A percentile compares a stretch with the other conserved stretches of the same genome.
These are phyloP conservation scores for Barnettozyma hawaiiensis DNA, from an alignment of 1,139 yeast genomes.

Conservation along the genomic window DNA sequence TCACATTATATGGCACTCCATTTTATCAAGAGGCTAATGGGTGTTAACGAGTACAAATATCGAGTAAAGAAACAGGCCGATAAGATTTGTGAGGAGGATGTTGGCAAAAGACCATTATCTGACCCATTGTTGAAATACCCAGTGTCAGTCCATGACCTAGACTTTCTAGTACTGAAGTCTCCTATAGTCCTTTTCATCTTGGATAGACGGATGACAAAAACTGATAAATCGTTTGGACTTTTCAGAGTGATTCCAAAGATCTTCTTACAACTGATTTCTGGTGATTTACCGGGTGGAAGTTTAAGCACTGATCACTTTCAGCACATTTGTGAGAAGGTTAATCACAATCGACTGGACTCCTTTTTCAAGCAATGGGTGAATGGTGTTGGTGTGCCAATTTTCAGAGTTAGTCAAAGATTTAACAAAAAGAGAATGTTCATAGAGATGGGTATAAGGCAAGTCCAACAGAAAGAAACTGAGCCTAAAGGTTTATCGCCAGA, in stretches of 20 bases:
- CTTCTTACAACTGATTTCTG: constrained; percentile 92
- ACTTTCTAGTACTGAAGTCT: constrained; percentile 68
- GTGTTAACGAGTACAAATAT: constrained; percentile 75
- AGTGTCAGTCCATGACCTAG: constrained; percentile 52
- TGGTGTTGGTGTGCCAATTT: constrained; percentile 84
- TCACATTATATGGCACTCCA: constrained; percentile 78
- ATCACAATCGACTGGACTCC: constrained; percentile 72
- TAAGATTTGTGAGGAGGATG: constrained; percentile 62
- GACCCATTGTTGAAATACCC: constrained; percentile 64
- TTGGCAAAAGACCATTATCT: constrained; percentile 80
- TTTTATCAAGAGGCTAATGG: constrained; percentile 67
- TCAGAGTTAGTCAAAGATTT: constrained; percentile 84
- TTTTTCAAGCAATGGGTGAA: constrained; percentile 94
- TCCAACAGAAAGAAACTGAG: constrained; percentile 67
- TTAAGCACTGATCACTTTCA: constrained; percentile 82
- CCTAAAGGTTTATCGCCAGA: constrained; percentile 39
- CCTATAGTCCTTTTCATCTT: constrained; percentile 81
- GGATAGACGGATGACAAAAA: constrained; percentile 91
- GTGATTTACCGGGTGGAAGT: constrained; percentile 77
- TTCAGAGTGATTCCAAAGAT: constrained; percentile 88
- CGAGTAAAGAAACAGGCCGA: constrained; percentile 62
- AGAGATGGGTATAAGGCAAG: constrained; percentile 92
- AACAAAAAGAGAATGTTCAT: constrained; percentile 91
- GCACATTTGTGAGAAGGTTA: constrained; percentile 89
- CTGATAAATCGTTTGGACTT: constrained; percentile 89